Conservation (phyloP, 164 flowering plant genomes). For the Chimonanthus praecox region DNA sequence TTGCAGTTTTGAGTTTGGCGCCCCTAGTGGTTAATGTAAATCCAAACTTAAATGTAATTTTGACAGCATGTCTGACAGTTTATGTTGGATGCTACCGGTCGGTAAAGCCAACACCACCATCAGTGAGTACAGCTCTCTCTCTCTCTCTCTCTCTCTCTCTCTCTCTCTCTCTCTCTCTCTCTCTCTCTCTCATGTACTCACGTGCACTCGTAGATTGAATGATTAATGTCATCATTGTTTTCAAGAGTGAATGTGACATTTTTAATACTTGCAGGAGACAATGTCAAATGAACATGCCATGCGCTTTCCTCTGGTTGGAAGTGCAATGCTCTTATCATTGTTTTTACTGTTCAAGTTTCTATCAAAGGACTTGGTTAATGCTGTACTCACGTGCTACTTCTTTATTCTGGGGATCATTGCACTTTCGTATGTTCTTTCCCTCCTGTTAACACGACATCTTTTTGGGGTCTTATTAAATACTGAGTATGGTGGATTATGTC, state of each 20-base stretch:
- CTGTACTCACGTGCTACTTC: conserved; percentile 88
- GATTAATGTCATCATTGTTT: background rate
- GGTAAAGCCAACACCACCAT: conserved; percentile 92
- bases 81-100: conserved; percentile 93
- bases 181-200: background rate
- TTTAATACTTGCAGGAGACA: conserved; percentile 63
- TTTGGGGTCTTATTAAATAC: background rate
- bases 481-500: background rate
- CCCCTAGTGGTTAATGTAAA: conserved; percentile 83
- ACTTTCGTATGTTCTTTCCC: conserved; percentile 70
- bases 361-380: conserved; percentile 94
- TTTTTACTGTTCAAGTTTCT: conserved; percentile 94
- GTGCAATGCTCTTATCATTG: conserved; percentile 88
- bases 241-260: background rate
- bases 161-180: background rate
- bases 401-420: conserved; percentile 92
- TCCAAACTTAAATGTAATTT: conserved; percentile 88
- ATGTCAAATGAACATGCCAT: conserved; percentile 98
- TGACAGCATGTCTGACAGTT: conserved; percentile 89
- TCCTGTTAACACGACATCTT: conserved; percentile 5
- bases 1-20: conserved; percentile 78
- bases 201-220: no score
- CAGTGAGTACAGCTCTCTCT: conserved; percentile 45
- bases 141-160: background rate
- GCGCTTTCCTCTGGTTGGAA: conserved; percentile 95